Base-by-base conservation (phyloP, 805 yeast genomes). In the Ogataea pilisensis region DNA sequence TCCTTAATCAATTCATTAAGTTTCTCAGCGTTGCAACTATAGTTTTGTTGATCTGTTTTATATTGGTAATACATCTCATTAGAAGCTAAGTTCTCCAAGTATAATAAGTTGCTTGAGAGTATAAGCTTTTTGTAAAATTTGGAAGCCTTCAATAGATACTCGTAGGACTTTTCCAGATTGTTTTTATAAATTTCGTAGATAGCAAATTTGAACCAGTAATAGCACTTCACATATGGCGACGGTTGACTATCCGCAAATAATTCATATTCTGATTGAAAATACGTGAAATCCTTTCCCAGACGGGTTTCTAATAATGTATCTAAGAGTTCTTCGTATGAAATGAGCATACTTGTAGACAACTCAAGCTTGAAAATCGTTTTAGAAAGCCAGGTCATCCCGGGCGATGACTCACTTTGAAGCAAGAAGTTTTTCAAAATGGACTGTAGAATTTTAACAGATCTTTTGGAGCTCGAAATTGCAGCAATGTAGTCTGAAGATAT, bases 211-310 rank as follows among this genome's bases (percentile, higher is more conserved):
- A 53, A 51, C 19, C 35, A 48, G 27, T 42, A 41, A 9, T 42
- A 38, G 38, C 54, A 50, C 36, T 44, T 48, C n/a, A 60, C 41
- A 25, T 48, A 39, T 7, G 61, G 30, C 0, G 69, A 64, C 4
- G 54, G 50, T 13, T 55, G 60, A 7, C 49, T 46, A 1, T 60
- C 51, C 14, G 70, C 53, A 11, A 76, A 53, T 27, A 62, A 65
- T 5, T 61, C 58, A 28, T 76, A 64, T 49, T 84, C 90, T 5
- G 64, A 64, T 3, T 70, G 47, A 57, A 72, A 82, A 53, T 69
- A 78, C 2, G 72, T 69, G 35, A 80, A 70, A 41, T 83, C 88
- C 46, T 76, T 76, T 0, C 79, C 63, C 3, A 80, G 53, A 0
- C 90, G 89, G 29, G 77, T 53, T 28, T 68, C 72, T 13, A 68